Evolutionary conservation across 345 rosid genomes (phyloP).

Genomic region (Anacardium occidentale): DNA sequence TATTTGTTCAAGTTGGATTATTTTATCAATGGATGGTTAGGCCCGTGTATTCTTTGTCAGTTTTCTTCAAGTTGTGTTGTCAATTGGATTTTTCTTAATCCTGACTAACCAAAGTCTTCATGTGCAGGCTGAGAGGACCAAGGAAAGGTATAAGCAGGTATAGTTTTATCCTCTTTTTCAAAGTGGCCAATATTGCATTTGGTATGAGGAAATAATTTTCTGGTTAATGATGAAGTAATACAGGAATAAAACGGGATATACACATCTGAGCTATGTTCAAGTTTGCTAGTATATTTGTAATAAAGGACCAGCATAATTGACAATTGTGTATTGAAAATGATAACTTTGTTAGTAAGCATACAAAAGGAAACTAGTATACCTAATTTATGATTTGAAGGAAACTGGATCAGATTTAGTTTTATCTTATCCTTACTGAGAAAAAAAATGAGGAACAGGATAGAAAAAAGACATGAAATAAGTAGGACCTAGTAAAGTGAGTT

Average conservation of each 20-base stretch:
- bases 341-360: background rate
- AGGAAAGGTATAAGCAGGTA: constrained; percentile 72
- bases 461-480: too few species aligned
- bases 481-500: background rate
- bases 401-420: background rate
- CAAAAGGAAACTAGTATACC: background rate
- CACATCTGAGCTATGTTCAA: background rate
- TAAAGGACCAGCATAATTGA: background rate
- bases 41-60: background rate
- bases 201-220: background rate
- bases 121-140: constrained; percentile 65
- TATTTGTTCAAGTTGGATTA: background rate
- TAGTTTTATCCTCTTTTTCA: background rate
- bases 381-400: background rate
- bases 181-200: background rate
- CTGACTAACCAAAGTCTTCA: constrained; percentile 5
- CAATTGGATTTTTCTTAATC: background rate
- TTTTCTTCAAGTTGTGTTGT: background rate
- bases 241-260: constrained; percentile 6
- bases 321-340: background rate
- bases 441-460: background rate
- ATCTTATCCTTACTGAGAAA: background rate
- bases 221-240: constrained; percentile 1
- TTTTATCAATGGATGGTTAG: background rate
- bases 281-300: background rate